Evolutionary conservation across 192 early-diverging fungal genomes (phyloP).

Genomic region (Spinellus fusiger): DNA sequence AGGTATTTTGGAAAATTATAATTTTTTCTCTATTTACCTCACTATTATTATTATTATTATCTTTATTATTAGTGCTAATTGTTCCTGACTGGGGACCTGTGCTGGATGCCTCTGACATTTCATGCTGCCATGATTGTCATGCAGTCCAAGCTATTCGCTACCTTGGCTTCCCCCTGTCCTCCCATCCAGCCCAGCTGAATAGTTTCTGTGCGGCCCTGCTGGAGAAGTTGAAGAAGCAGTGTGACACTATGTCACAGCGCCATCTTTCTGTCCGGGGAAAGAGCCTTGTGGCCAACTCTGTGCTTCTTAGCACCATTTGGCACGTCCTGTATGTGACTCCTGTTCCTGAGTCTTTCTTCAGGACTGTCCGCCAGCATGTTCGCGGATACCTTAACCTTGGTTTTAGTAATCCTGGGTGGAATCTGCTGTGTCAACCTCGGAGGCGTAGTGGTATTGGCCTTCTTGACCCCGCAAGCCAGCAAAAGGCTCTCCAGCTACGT

Average conservation of each 20-base stretch:
- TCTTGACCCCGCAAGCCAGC: not conserved
- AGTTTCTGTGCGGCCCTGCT: not conserved
- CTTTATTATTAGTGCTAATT: too few species aligned
- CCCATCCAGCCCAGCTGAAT: not conserved
- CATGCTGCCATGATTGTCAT: not conserved
- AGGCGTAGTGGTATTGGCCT: not conserved
- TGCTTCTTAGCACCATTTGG: not conserved
- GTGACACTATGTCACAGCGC: not conserved
- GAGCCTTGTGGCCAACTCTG: not conserved
- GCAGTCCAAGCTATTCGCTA: not conserved
- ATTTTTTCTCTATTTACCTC: too few species aligned
- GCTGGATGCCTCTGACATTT: not conserved
- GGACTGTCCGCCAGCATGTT: not conserved
- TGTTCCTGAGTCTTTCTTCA: not conserved
- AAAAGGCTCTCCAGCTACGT: not conserved
- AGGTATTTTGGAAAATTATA: too few species aligned
- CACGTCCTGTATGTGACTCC: not conserved
- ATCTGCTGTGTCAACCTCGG: not conserved
- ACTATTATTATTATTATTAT: too few species aligned
- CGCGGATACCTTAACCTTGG: not conserved
- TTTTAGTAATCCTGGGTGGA: not conserved
- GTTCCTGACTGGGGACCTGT: not conserved
- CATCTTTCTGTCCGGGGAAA: not conserved
- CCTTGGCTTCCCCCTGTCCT: not conserved
- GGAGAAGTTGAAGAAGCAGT: not conserved